Base-by-base conservation (phyloP, 2,329 filamentous ascomycete species). In the Monosporascus cannonballus region DNA sequence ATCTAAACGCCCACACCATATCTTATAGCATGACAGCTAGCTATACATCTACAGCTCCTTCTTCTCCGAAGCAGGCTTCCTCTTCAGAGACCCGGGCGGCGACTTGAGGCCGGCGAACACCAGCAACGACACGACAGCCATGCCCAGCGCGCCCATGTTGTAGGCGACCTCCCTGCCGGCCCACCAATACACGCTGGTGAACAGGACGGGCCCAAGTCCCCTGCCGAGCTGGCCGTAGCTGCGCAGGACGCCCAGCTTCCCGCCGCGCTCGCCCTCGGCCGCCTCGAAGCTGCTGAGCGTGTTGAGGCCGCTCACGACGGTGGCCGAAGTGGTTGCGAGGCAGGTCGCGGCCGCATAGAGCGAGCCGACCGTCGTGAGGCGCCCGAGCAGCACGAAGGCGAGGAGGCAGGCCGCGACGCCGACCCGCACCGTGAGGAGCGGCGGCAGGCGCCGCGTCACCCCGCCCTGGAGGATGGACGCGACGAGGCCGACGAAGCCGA, bases 131-230 rank as follows among this genome's bases (percentile, higher is more conserved):
- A 97, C 92, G 1, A 77, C 82, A 5, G 88, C 70, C 75, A 97
- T 96, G 5, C 90, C 91, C 14, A 82, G 77, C 0, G 90, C 88
- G 4, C 94, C 94, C 62, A 90, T 78, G 1, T 76, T 78, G 69
- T 97, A 99, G 2, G 94, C 94, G 11, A 85, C 79, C 66, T 95
- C 87, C 47, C 94, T 78, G 0, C 94, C 94, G 6, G 90, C 92
- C 94, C 94, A 99, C 94, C 94, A 99, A 73, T 99, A 99, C 52
- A 99, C 76, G 48, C 90, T 90, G 56, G 94, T 97, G 67, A 99
- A 99, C 37, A 96, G 73, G 4, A 99, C 69, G 0, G 94, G 94
- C 0, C 94, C 94, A 11, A 96, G 70, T 0, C 92, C 90, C 36
- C 94, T 81, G 3, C 94, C 94, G 4, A 92, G 80, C 75, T 99